These are phyloP conservation scores for Calendula officinalis DNA, from an alignment of 129 eudicot genomes.

Conservation along the genomic window DNA sequence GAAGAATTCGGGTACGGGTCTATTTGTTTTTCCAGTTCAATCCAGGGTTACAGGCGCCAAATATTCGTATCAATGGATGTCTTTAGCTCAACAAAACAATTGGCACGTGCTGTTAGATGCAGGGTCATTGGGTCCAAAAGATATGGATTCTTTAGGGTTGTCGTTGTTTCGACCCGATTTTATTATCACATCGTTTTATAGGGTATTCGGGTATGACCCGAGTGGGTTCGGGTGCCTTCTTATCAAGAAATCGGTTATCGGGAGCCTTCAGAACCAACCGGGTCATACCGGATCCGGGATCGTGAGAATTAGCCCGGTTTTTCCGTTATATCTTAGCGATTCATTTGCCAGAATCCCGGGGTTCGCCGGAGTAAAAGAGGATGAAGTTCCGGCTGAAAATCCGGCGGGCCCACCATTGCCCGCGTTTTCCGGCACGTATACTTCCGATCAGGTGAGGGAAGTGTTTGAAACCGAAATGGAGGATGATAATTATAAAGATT, in stretches of 20 bases:
- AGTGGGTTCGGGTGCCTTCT: conserved; percentile 92
- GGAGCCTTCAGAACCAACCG: conserved; percentile 69
- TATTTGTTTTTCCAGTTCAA: conserved; percentile 96
- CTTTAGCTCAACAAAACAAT: conserved; percentile 89
- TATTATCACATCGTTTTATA: conserved; percentile 86
- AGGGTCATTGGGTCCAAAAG: conserved; percentile 94
- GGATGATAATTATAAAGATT: conserved; percentile 62
- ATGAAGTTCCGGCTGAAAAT: conserved; percentile 42
- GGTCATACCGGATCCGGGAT: conserved; percentile 93
- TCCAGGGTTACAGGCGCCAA: conserved; percentile 89
- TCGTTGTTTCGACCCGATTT: conserved; percentile 90
- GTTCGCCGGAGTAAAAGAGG: conserved; percentile 38
- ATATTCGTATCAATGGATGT: conserved; percentile 98
- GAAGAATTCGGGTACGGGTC: conserved; percentile 70
- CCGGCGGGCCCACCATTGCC: conserved; percentile 61
- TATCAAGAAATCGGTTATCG: conserved; percentile 81
- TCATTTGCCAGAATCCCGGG: conserved; percentile 60
- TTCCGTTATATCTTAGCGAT: conserved; percentile 77
- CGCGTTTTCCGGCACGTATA: conserved; percentile 88
- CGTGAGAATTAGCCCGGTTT: conserved; percentile 78
- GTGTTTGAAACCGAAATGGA: conserved; percentile 85
- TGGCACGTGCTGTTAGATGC: conserved; percentile 98
- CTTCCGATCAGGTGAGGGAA: conserved; percentile 88
- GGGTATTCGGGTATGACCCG: conserved; percentile 91
- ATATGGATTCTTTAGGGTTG: conserved; percentile 93